Base-by-base conservation (phyloP, 139 green algal genomes). In the Picocystis salinarum region DNA sequence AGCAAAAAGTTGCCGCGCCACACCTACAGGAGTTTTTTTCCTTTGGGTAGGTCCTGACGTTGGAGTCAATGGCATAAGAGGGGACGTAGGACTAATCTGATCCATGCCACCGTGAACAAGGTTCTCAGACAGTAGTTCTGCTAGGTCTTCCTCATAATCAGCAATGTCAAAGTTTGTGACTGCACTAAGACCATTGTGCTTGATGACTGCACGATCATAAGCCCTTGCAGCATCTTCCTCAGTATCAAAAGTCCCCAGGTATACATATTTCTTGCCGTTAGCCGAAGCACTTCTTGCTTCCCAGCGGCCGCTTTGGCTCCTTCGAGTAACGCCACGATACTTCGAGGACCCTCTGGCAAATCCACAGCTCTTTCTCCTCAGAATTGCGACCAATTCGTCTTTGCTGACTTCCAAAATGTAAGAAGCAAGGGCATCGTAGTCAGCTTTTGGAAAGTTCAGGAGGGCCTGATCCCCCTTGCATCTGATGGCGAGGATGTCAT, bases 121-220 rank as follows among this genome's bases (percentile, higher is more conserved):
- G n/a, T n/a, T n/a, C n/a, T n/a, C n/a, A n/a, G n/a, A n/a, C n/a
- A n/a, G n/a, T n/a, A n/a, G n/a, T n/a, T n/a, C n/a, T n/a, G n/a
- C n/a, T n/a, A n/a, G n/a, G n/a, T n/a, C n/a, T n/a, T n/a, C n/a
- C n/a, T n/a, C n/a, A n/a, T n/a, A n/a, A n/a, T n/a, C n/a, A n/a
- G n/a, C n/a, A n/a, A n/a, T n/a, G n/a, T n/a, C n/a, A n/a, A 74
- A 78, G 52, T 79, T 79, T 24, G 59, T 76, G 20, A 48, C 19
- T 1, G 64, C 61, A 5, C 40, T 27, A 20, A n/a, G 22, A 0
- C 70, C 68, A 44, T 76, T 76, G 49, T 62, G 75, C 22, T 56
- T 53, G 39, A 79, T 55, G 5, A 64, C 69, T 5, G 64, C 70
- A 9, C 76, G 28, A 50, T 79, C 70, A 45, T 79, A 78, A 1